Evolutionary conservation across 2,329 filamentous ascomycete genomes (phyloP), one percentile per base, ranked within the genome.

Genomic region (Hypoxylon sp.): DNA sequence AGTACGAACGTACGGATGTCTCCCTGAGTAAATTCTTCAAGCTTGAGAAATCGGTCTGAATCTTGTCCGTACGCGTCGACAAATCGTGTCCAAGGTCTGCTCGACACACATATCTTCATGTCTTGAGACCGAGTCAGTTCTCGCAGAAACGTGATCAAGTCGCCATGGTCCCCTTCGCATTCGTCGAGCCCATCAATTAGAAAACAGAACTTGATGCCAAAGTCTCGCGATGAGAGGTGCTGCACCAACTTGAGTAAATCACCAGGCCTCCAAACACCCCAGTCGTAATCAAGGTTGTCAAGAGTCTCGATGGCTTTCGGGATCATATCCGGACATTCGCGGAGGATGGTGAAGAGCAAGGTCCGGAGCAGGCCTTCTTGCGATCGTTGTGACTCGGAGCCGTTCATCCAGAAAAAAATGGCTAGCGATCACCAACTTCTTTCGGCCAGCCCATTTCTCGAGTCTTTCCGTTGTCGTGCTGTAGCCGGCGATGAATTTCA

Each of bases 261-360:
- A 33, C n/a, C 13, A 2, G n/a, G 7, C 13, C 15, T 33, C 13
- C 29, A 33, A 2, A n/a, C 29, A 33, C 15, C 13, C 29, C 29
- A 33, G 29, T 33, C 29, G n/a, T 33, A n/a, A n/a, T 33, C 7
- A n/a, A 15, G 13, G n/a, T 9, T n/a, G 15, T 33, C 29, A 15
- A 33, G 29, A 15, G 13, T 3, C 29, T 33, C 13, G 13, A 33
- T n/a, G 15, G 29, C 29, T n/a, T 31, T 13, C 27, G 49, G 17
- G 6, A 53, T 53, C 23, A 46, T 33, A 23, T 46, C 49, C n/a
- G 41, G 29, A 13, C 49, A 53, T 24, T 46, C 21, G 15, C 29
- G 45, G 8, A 53, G 13, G 15, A 53, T 42, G 15, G 49, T 31
- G n/a, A 53, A 53, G 23, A 53, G 49, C 21, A 53, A 46, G 5